Evolutionary conservation across 179 eudicot genomes (phyloP), one percentile per base, ranked within the genome.

Genomic region (Sideroxylon spinosum): DNA sequence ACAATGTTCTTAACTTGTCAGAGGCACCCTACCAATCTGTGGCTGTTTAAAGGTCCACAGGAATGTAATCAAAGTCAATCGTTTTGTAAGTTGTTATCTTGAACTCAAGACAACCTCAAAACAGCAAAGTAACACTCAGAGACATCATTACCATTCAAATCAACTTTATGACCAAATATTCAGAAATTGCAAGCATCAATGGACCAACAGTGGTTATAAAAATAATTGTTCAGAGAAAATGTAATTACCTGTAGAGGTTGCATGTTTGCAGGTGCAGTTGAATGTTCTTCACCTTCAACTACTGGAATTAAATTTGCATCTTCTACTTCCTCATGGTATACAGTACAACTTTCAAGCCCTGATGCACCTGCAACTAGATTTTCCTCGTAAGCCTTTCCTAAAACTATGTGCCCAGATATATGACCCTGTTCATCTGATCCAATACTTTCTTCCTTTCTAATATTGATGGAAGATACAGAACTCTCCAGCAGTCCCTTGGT

Each of bases 401-500:
- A 48, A 70, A 71, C 74, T 68, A 59, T 32, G 44, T 52, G 81
- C 60, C 68, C 66, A 62, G 78, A 82, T 60, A 65, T 53, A 76
- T 23, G 69, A 28, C 76, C 80, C 68, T 60, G 74, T 63, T 68
- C 71, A 71, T 71, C 76, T 64, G 73, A 71, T 53, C 61, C 80
- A 48, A 57, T 82, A 61, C 75, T 78, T 63, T 72, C 78, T 14
- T 61, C 83, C 78, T 80, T 79, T 12, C 60, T 68, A 71, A 62
- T 74, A 65, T 71, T 77, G 76, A 71, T 76, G 57, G 81, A 81
- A 74, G 86, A 81, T 85, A 75, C 79, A 78, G 87, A 81, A 78
- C 79, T 77, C 74, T 79, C 88, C 70, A 86, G 74, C 79, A 82
- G 84, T 76, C 77, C 90, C 83, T 75, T 90, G 79, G 81, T 84